Evolutionary conservation across 768 basidiomycete species (phyloP), one percentile per base, ranked within the genome.

Genomic region (Pisolithus marmoratus): DNA sequence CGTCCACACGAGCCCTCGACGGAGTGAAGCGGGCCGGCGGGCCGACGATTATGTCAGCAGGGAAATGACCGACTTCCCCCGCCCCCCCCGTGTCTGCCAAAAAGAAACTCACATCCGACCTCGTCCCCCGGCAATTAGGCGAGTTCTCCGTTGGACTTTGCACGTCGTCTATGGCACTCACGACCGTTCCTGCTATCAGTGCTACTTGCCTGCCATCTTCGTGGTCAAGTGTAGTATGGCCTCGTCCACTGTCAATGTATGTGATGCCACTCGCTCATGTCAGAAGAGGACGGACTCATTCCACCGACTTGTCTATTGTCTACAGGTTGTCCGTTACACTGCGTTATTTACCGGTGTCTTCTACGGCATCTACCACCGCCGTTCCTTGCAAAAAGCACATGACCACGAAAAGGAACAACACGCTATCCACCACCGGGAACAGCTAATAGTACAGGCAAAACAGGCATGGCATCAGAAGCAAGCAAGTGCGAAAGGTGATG

Each of bases 361-460:
- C 66, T 98, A 97, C 69, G 95, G 95, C 66, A 85, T 94, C 69
- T 83, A 83, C 64, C 94, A 97, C 77, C 87, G 89, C 64, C 83
- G 88, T 63, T 87, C 94, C 63, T 73, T 99, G 59, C 93, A 95
- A 74, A 79, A 82, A 56, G 74, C 80, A 49, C 82, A 90, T 67
- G 84, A 95, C 70, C 73, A 81, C 54, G 80, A 87, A 58, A 90
- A 87, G 70, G 77, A 84, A 55, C 77, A 85, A 57, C 79, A 83
- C 64, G 87, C 84, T 49, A 72, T 82, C 41, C 85, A 90, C 62
- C 81, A 80, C 58, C 76, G 89, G 61, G 81, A 90, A 64, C 78
- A 82, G 56, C 67, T 96, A 66, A 81, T 97, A 69, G 77, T 79
- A 57, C 80, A 95, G 65, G 95, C 94, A 38, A 90, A 87, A 77